Conservation (phyloP, 139 green algal species). For the Picochlorum sp. region DNA sequence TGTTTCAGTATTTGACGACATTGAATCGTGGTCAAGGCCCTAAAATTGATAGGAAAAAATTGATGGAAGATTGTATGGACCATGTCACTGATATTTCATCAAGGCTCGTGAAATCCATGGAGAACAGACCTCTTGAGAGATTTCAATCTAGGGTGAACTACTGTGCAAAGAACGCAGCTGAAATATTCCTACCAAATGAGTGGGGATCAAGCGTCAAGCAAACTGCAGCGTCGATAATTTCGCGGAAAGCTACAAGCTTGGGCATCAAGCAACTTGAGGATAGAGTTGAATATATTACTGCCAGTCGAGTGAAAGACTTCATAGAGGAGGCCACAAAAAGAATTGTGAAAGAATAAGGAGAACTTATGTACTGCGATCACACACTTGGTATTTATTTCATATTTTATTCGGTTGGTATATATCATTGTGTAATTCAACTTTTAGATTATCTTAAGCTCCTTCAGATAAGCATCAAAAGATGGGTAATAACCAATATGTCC, state of each 20-base stretch:
- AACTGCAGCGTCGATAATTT: not conserved
- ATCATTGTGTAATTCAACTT: no score
- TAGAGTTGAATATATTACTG: not conserved
- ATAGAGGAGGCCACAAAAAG: not conserved
- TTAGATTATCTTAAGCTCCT: not conserved
- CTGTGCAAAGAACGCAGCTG: not conserved
- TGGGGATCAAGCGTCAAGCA: not conserved
- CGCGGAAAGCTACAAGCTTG: not conserved
- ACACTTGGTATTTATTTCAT: no score
- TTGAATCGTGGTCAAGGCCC: no score
- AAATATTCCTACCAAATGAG: not conserved
- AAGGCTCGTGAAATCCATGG: no score
- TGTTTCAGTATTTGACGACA: no score
- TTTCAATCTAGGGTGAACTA: not conserved
- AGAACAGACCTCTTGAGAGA: not conserved
- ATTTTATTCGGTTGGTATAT: no score
- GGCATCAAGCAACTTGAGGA: not conserved
- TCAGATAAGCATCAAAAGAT: not conserved
- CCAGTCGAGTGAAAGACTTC: not conserved
- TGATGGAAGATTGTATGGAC: no score
- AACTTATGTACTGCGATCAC: no score
- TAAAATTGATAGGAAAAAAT: no score
- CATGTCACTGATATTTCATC: no score
- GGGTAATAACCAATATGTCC: not conserved
- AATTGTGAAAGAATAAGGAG: not conserved